Base-by-base conservation (phyloP, 148 eudicot species). In the Chenopodium formosanum region DNA sequence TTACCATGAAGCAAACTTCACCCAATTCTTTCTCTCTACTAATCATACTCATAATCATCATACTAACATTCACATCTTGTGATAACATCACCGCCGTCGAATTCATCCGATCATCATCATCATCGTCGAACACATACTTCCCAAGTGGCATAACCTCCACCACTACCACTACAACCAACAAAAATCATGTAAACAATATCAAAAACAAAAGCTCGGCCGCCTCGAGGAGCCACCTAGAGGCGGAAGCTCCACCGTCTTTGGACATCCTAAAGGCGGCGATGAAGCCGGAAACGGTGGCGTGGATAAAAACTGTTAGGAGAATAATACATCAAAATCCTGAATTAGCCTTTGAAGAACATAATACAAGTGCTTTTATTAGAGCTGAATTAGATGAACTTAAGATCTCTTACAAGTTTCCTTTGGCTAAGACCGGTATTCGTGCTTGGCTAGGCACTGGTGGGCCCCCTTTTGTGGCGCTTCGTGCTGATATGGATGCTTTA, bases 401-500 rank as follows among this genome's bases (percentile, higher is more conserved):
- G 13, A 81, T 93, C 9, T 32, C 22, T 13, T 93, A 88, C 77
- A 76, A 73, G 53, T 85, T 74, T 50, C 97, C 97, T 56, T 53
- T 93, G 60, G 97, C 95, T 0, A 64, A 25, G 16, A 93, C 97
- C 0, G 97, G 95, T 52, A 86, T 93, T 58, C 82, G 92, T 32
- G 95, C 92, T 12, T 65, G 76, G 78, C 72, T 93, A 31, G 95
- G 97, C 4, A 83, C 92, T 9, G 97, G 97, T 1, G 83, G 83
- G 0, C 90, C 97, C n/a, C 97, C 94, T 23, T 93, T 90, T 68
- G 95, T 93, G 0, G 95, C 93, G 3, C 70, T 93, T 80, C 80
- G 97, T 47, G 97, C 97, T 48, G 97, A 93, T 79, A 93, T 93
- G 97, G 97, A 93, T 78, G 97, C 97, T 50, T 84, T 91, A 37